Conservation (phyloP, 345 rosid species). For the Mangifera indica region DNA sequence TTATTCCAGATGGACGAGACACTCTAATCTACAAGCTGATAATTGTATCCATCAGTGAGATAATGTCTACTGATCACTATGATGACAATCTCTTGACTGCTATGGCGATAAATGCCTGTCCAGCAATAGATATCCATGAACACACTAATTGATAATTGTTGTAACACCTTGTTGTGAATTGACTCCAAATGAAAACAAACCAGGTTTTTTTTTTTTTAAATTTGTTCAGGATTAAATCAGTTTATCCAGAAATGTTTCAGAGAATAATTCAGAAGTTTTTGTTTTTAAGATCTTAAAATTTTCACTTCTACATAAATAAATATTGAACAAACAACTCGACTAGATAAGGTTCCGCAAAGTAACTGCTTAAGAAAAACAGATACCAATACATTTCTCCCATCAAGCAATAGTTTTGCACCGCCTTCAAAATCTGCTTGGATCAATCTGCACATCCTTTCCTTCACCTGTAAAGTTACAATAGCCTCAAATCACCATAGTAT, state of each 20-base stretch:
- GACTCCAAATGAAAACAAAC: background rate
- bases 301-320: background rate
- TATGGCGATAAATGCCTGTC: background rate
- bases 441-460: constrained; percentile 42
- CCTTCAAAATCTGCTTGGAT: constrained; percentile 47
- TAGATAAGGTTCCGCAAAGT: background rate
- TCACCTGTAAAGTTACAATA: constrained; percentile 38
- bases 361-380: constrained; percentile 12
- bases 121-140: constrained; percentile 3
- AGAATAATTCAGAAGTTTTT: too few relatives aligned
- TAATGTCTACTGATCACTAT: background rate
- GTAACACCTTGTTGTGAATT: background rate
- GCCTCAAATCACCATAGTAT: background rate
- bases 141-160: background rate
- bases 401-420: constrained; percentile 60
- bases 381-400: constrained; percentile 62
- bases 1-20: background rate
- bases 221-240: too few relatives aligned
- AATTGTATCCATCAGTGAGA: background rate
- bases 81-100: background rate
- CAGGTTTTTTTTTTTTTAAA: too few relatives aligned
- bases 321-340: background rate
- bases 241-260: too few relatives aligned
- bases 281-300: too few relatives aligned
- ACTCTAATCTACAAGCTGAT: background rate